These are phyloP conservation scores for Claviceps cyperi DNA, from an alignment of 2,329 filamentous ascomycete genomes.

Conservation along the genomic window DNA sequence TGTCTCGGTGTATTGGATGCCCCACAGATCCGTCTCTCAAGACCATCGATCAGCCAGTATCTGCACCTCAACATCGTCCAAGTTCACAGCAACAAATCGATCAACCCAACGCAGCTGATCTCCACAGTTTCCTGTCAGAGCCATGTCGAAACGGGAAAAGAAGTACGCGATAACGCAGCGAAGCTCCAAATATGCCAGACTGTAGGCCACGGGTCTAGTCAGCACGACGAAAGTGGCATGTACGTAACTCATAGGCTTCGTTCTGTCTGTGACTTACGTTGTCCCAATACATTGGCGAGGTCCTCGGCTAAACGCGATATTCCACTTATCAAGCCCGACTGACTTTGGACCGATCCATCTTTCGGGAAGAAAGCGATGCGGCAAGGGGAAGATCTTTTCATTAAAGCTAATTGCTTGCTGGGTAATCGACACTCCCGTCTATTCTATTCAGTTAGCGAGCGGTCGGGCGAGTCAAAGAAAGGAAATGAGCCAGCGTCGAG, in stretches of 20 bases:
- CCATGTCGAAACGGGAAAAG: conserved; percentile 2
- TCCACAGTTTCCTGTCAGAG: neutral
- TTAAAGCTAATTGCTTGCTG: neutral
- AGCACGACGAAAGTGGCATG: no score
- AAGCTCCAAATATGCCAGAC: neutral
- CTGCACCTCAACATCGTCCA: neutral
- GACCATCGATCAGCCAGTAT: neutral
- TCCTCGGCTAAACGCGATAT: neutral
- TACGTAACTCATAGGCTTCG: no score
- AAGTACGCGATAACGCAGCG: neutral
- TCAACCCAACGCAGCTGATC: neutral
- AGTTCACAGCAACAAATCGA: conserved; percentile 1
- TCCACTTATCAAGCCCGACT: neutral
- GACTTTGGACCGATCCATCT: neutral
- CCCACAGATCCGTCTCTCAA: neutral
- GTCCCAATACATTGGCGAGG: neutral
- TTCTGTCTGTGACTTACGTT: neutral
- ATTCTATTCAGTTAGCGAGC: neutral
- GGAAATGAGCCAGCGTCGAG: no score
- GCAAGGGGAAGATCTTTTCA: neutral
- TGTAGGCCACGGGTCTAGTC: neutral
- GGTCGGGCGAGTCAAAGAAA: no score
- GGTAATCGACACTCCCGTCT: neutral
- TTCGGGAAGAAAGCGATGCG: neutral
- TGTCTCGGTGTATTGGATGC: no score